Base-by-base conservation (phyloP, 768 basidiomycete species). In the Leccinum subtestaceum region DNA sequence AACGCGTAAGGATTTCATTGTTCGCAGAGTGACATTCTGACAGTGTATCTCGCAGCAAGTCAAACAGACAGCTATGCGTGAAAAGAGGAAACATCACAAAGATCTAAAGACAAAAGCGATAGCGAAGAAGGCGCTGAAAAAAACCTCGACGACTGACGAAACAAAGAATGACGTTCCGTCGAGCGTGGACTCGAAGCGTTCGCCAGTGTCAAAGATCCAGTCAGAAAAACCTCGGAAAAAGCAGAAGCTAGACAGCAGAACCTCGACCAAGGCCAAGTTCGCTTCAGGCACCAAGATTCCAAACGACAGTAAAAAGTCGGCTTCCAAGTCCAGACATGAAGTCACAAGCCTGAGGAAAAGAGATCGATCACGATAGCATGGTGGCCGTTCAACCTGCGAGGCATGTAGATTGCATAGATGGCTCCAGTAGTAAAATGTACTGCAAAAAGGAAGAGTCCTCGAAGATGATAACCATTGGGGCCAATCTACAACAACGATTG, bases 41-140 rank as follows among this genome's bases (percentile, higher is more conserved):
- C 34, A 17, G 36, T 27, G 49, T 27, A 55, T 45, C 59, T 52
- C 43, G 36, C 63, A 86, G 84, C 79, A 78, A 76, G 79, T 75
- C 9, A 81, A 80, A 57, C 73, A 77, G 46, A 76, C 66, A 6
- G 67, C 72, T 29, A 66, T 82, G 53, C 81, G 77, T 54, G 77
- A 76, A 7, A 82, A 76, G 61, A 82, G 85, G 52, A 75, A 72
- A 38, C 81, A 75, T 48, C 78, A 79, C 43, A 85, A 84, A 64
- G 74, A 72, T 36, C 71, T 73, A 36, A 79, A 74, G 62, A 74
- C 67, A 12, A 79, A 77, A 62, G 76, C 72, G 10, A 78, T 75
- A 40, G 72, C 72, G 23, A 80, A 80, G 63, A 67, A 70, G 27
- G 56, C 62, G 21, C 29, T 36, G 21, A 58, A 63, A 29, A 64